Conservation (phyloP, 371 early-diverging fungal species). For the Rhizopus stolonifer region DNA sequence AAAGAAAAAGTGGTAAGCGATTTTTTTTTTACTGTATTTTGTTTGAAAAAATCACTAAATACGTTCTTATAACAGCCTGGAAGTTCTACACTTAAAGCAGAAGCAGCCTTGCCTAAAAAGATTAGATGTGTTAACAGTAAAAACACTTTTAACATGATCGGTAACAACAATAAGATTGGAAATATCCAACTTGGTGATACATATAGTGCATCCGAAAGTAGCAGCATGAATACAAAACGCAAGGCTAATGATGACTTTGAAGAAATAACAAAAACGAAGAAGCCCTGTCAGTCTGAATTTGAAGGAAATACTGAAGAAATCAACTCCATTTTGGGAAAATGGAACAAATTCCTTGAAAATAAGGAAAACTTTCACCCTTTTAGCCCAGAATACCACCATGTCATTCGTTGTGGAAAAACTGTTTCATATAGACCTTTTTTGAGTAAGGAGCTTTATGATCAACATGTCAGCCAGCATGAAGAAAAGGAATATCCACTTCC, state of each 20-base stretch:
- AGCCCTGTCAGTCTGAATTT: slow-evolving; percentile 4
- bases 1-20: slow-evolving; percentile 8
- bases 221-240: slow-evolving; percentile 1
- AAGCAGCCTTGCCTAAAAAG: slow-evolving; percentile 13
- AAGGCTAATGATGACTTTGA: slow-evolving; percentile 3
- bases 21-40: slow-evolving; percentile 10
- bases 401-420: slow-evolving; percentile 13
- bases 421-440: slow-evolving; percentile 8
- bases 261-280: slow-evolving; percentile 6
- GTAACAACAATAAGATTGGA: slow-evolving; percentile 14
- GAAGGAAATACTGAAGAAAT: slow-evolving; percentile 9
- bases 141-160: slow-evolving; percentile 11
- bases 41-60: slow-evolving; percentile 3
- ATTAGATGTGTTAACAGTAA: slow-evolving; percentile 6
- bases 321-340: slow-evolving; percentile 16
- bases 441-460: slow-evolving; percentile 10
- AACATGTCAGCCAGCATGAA: slow-evolving; percentile 10
- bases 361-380: slow-evolving; percentile 9
- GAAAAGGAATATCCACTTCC: slow-evolving; percentile 8
- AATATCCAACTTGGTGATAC: slow-evolving; percentile 8
- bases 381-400: slow-evolving; percentile 14
- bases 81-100: slow-evolving; percentile 10
- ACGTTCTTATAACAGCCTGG: slow-evolving; percentile 4
- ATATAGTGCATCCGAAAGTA: background rate
- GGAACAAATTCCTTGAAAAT: slow-evolving; percentile 17